Evolutionary conservation across 2,329 filamentous ascomycete species (phyloP).

Genomic region (Myriosclerotinia duriaeana): DNA sequence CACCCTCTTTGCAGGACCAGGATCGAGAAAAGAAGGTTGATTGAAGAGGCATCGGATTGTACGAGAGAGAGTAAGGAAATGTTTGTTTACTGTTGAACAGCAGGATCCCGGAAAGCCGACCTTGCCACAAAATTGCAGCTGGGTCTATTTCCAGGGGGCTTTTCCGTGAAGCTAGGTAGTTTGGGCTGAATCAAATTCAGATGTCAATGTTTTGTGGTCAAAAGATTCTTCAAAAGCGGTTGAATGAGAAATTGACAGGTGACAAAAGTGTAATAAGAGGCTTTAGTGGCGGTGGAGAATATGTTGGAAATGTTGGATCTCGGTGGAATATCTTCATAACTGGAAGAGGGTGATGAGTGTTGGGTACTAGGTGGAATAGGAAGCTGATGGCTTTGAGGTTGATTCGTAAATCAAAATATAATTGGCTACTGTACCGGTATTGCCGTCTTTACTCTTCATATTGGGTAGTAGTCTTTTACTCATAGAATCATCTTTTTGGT

Average conservation of each 20-base stretch:
- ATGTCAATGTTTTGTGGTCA: background rate
- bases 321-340: too few relatives aligned
- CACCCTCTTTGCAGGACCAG: constrained; percentile 7
- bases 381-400: too few relatives aligned
- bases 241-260: constrained; percentile 3
- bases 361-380: too few relatives aligned
- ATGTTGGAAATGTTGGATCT: too few relatives aligned
- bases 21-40: background rate
- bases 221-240: constrained; percentile 7
- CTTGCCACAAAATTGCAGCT: background rate
- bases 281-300: constrained; percentile 15
- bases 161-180: constrained; percentile 8
- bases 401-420: too few relatives aligned
- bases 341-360: too few relatives aligned
- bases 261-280: background rate
- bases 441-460: too few relatives aligned
- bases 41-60: background rate
- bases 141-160: constrained; percentile 2
- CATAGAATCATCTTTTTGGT: too few relatives aligned
- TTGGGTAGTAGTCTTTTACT: too few relatives aligned
- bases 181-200: background rate
- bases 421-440: too few relatives aligned
- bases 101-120: background rate
- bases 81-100: constrained; percentile 9
- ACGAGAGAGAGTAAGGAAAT: background rate